phyloP scores from a whole-genome alignment of 1,139 yeast species.

The Lodderomyces theae region DNA sequence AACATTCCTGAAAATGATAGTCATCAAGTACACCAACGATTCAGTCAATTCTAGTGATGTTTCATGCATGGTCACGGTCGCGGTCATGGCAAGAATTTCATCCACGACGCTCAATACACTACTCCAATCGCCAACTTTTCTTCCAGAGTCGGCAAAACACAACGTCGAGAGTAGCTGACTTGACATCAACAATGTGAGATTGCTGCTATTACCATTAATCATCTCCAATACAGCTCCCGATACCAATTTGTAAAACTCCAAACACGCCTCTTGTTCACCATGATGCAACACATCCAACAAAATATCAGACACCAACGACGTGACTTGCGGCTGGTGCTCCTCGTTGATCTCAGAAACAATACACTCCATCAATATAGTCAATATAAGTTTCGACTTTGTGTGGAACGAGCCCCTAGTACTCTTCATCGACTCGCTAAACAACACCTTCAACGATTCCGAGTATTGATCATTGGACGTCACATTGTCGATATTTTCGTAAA shows the following conservation, averaged over 20 bases:
- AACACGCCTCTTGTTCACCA: constrained; percentile 55
- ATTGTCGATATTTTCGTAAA: constrained; percentile 41
- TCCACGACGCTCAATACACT: constrained; percentile 19
- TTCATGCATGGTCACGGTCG: constrained; percentile 5
- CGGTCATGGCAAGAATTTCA: constrained; percentile 15
- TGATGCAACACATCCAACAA: constrained; percentile 61
- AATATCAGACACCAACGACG: constrained; percentile 56
- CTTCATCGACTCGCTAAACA: constrained; percentile 73
- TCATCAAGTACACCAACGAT: constrained; percentile 39
- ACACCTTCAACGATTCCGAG: constrained; percentile 54
- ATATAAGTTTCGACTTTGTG: constrained; percentile 58
- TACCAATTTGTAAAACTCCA: constrained; percentile 39
- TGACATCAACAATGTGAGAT: constrained; percentile 17
- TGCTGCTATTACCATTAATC: constrained; percentile 13
- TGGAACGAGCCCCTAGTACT: constrained; percentile 73
- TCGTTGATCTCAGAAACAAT: constrained; percentile 23
- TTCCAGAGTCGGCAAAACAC: constrained; percentile 68
- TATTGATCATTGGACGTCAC: constrained; percentile 39
- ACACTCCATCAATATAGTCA: constrained; percentile 42
- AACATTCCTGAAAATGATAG: constrained; percentile 57
- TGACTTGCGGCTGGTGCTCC: constrained; percentile 15
- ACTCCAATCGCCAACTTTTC: constrained; percentile 51
- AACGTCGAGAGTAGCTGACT: constrained; percentile 40
- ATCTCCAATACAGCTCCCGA: constrained; percentile 22
- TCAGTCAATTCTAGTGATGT: constrained; percentile 21